Percentiles rank a stretch among this genome's conserved stretches.
Evolutionary conservation across 257 asterid genomes (phyloP).

Genomic region (Nicotiana obtusifolia): DNA sequence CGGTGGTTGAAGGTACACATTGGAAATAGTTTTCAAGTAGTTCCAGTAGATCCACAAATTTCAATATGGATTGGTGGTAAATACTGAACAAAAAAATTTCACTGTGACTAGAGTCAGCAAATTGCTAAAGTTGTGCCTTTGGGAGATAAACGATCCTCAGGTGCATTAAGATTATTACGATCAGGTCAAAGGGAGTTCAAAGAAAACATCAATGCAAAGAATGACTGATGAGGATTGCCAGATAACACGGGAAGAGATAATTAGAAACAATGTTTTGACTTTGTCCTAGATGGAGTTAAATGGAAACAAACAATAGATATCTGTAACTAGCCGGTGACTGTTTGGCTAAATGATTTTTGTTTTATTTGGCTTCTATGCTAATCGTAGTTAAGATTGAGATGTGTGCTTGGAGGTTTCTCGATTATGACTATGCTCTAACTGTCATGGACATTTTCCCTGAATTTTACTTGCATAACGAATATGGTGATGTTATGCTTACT

Average conservation of each 20-base stretch:
- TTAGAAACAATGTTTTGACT: background rate
- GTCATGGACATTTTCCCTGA: background rate
- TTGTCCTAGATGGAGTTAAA: background rate
- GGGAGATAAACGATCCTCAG: background rate
- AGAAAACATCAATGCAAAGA: background rate
- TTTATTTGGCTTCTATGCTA: background rate
- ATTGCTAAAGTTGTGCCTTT: background rate
- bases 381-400: background rate
- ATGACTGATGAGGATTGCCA: background rate
- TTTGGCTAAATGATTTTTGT: background rate
- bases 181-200: background rate
- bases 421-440: background rate
- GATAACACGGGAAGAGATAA: background rate
- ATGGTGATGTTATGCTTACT: conserved; percentile 6
- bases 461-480: background rate
- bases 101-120: background rate
- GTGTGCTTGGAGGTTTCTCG: background rate
- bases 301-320: background rate
- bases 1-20: conserved; percentile 57
- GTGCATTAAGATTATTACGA: background rate
- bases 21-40: background rate
- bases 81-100: background rate
- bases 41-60: background rate
- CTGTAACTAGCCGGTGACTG: background rate
- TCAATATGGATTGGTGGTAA: background rate